A percentile compares a stretch with the other conserved stretches of the same genome.
These are phyloP conservation scores for Apiotrichum gamsii DNA, from an alignment of 1,284 basidiomycete genomes.

Conservation along the genomic window DNA sequence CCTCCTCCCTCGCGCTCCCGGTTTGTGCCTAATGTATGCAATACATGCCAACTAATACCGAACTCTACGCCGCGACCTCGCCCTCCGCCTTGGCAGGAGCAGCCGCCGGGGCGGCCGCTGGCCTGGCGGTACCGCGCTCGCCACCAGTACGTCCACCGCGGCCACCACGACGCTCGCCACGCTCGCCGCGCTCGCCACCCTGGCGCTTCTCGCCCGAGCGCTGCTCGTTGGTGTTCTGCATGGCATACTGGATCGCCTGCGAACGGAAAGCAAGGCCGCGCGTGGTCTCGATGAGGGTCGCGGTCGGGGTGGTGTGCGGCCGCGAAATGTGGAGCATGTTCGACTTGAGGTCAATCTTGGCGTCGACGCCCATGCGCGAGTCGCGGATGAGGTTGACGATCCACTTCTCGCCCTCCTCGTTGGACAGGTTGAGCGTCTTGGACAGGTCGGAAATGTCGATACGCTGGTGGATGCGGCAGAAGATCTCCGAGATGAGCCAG, in stretches of 20 bases:
- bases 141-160: not conserved
- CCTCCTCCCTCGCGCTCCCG: no score
- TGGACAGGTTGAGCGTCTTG: constrained; percentile 81
- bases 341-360: constrained; percentile 96
- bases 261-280: constrained; percentile 85
- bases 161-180: constrained; percentile 14
- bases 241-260: constrained; percentile 80
- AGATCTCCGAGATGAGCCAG: constrained; percentile 91
- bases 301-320: constrained; percentile 82
- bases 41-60: constrained; percentile 12
- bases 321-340: constrained; percentile 95
- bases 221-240: constrained; percentile 46
- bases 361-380: constrained; percentile 88
- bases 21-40: constrained; percentile 12
- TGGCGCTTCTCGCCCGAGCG: constrained; percentile 22
- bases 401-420: constrained; percentile 97
- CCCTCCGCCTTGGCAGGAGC: not conserved
- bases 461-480: constrained; percentile 92
- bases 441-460: constrained; percentile 95
- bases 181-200: constrained; percentile 26
- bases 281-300: constrained; percentile 93
- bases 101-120: not conserved
- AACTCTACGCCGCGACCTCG: constrained; percentile 14
- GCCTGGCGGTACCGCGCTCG: not conserved
- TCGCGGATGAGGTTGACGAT: constrained; percentile 97